Base-by-base conservation (phyloP, 2,329 filamentous ascomycete species). In the Fusarium irregulare region DNA sequence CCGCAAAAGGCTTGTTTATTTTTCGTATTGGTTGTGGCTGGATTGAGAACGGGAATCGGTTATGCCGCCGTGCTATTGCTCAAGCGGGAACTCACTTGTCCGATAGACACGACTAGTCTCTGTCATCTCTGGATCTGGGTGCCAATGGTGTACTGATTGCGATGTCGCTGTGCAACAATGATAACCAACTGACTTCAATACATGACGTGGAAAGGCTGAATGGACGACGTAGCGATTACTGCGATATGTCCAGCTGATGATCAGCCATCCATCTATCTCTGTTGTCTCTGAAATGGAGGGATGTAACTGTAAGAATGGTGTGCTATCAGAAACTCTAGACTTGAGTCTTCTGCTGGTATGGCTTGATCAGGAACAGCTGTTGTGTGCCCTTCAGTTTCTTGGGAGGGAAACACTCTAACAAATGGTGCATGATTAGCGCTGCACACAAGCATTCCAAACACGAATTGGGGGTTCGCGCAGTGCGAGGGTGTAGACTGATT, bases 371-470 rank as follows among this genome's bases (percentile, higher is more conserved):
- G 30, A 12, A 51, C 49, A 27, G 49, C 18, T 42, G 7, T n/a
- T 41, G 23, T 53, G 32, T 42, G 34, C 18, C 49, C 40, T 37
- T 12, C 34, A 4, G 1, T 44, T 50, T 40, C 48, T 50, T 40
- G n/a, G 56, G 30, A 50, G 18, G 62, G 62, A 10, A 66, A 66
- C 30, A 30, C 25, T 11, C 27, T 37, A 32, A 66, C 62, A 66
- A 66, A 32, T 61, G 10, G 13, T 66, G 63, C 63, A 56, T 66
- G 8, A 18, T 45, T 66, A 66, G 63, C 56, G 55, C 63, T 66
- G n/a, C 48, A 56, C 55, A 66, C 55, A 50, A 41, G 42, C n/a
- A 66, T 55, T 49, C 62, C 62, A 49, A 37, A 37, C 30, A 61
- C 37, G 44, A 46, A 61, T 55, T 23, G 13, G 56, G 61, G 8